phyloP scores from a whole-genome alignment of 2,329 filamentous ascomycete genomes.

The Lecanicillium sp. region DNA sequence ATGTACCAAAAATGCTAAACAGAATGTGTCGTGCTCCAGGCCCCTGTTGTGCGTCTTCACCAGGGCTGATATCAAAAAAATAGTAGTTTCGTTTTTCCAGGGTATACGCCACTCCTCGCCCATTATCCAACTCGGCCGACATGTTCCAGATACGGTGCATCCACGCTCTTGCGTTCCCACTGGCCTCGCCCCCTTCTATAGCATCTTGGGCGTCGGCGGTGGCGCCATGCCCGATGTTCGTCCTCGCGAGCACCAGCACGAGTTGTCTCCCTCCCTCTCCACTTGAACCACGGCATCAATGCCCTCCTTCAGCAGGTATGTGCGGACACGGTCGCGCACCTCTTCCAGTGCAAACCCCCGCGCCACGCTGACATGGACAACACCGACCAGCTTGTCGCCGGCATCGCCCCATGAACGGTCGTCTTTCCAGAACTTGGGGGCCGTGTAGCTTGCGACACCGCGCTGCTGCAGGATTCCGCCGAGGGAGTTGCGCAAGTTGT shows the following conservation, averaged over 20 bases:
- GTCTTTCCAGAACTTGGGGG: constrained; percentile 89
- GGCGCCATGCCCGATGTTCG: constrained; percentile 19
- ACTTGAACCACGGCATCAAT: constrained; percentile 85
- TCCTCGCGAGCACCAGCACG: constrained; percentile 48
- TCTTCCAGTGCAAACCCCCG: constrained; percentile 70
- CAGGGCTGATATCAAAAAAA: no score
- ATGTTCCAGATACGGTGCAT: no score
- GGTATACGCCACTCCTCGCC: no score
- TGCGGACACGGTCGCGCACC: constrained; percentile 67
- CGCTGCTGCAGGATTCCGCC: constrained; percentile 74
- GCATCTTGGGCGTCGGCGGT: constrained; percentile 25
- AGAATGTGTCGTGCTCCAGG: no score
- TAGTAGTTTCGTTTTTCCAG: no score
- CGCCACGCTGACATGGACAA: constrained; percentile 78
- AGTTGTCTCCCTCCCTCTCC: constrained; percentile 69
- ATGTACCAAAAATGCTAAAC: no score
- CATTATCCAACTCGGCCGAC: no score
- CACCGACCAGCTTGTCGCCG: constrained; percentile 59
- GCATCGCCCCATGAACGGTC: constrained; percentile 45
- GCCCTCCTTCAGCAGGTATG: constrained; percentile 61
- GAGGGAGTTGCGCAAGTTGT: constrained; percentile 77
- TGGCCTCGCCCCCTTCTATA: constrained; percentile 19
- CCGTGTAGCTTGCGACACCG: constrained; percentile 78
- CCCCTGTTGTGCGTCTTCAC: no score
- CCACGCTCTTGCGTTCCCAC: background rate